These are phyloP conservation scores for Cyclotella atomus DNA, from an alignment of 108 stramenopile species.

Conservation along the genomic window DNA sequence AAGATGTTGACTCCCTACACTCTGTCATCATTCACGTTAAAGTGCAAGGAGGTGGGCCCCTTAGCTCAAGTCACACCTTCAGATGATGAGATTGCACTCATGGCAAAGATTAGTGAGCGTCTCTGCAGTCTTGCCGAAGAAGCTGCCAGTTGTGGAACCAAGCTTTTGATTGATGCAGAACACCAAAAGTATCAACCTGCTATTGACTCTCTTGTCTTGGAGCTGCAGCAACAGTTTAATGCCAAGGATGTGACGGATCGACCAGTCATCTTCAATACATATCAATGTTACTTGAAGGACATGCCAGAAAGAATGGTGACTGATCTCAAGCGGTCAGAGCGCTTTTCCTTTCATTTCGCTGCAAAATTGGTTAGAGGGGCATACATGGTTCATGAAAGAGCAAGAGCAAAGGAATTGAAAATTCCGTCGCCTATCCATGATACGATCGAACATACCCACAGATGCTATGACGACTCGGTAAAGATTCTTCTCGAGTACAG, in stretches of 20 bases:
- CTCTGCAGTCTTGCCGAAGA: constrained; percentile 69
- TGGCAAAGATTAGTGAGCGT: constrained; percentile 73
- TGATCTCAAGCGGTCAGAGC: constrained; percentile 87
- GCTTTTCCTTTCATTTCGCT: constrained; percentile 79
- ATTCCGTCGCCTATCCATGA: constrained; percentile 81
- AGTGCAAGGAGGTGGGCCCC: constrained; percentile 72
- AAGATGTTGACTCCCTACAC: constrained; percentile 59
- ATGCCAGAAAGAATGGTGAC: constrained; percentile 59
- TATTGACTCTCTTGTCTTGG: constrained; percentile 88
- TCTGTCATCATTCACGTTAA: constrained; percentile 54
- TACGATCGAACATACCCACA: constrained; percentile 88
- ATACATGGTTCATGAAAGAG: constrained; percentile 94
- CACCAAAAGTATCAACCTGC: constrained; percentile 95
- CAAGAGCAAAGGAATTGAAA: constrained; percentile 61
- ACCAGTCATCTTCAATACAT: constrained; percentile 89
- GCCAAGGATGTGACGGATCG: constrained; percentile 38
- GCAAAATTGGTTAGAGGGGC: constrained; percentile 97
- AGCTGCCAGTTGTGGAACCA: constrained; percentile 68
- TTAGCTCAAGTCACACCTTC: constrained; percentile 74
- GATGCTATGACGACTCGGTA: constrained; percentile 84
- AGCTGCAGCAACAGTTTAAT: constrained; percentile 84
- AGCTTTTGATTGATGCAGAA: constrained; percentile 97
- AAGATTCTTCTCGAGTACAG: constrained; percentile 62
- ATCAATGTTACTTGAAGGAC: constrained; percentile 96
- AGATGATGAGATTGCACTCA: constrained; percentile 84